phyloP scores from a whole-genome alignment of 1,139 yeast genomes.

The Pichia sp. region DNA sequence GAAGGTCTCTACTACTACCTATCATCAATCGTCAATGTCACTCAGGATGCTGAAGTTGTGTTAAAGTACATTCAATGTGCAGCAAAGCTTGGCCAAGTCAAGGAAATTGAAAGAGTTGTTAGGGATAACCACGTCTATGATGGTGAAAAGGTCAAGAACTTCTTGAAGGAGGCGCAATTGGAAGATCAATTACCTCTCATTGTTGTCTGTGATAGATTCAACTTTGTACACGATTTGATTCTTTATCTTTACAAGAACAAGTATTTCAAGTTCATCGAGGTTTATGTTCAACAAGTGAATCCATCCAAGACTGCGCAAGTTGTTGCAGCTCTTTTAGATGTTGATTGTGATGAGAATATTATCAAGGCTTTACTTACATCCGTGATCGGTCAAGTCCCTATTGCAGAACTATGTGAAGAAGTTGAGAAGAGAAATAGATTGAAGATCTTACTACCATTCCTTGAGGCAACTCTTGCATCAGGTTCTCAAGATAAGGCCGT shows the following conservation, averaged over 20 bases:
- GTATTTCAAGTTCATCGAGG: constrained; percentile 92
- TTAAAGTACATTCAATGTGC: constrained; percentile 96
- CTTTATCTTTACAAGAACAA: constrained; percentile 91
- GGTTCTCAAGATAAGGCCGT: constrained; percentile 92
- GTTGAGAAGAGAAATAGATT: constrained; percentile 95
- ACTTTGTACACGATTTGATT: constrained; percentile 88
- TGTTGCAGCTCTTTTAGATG: constrained; percentile 91
- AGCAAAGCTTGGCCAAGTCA: constrained; percentile 79
- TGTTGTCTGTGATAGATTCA: constrained; percentile 90
- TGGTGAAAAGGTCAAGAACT: constrained; percentile 96
- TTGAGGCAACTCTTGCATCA: constrained; percentile 81
- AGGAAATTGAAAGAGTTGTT: constrained; percentile 93
- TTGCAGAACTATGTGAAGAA: constrained; percentile 81
- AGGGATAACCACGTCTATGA: constrained; percentile 91
- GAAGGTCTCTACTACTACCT: constrained; percentile 95
- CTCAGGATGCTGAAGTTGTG: constrained; percentile 93
- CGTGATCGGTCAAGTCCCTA: constrained; percentile 92
- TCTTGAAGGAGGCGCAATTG: constrained; percentile 85
- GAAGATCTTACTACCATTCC: constrained; percentile 83
- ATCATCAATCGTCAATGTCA: constrained; percentile 86
- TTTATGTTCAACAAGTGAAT: constrained; percentile 94
- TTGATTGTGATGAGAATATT: constrained; percentile 90
- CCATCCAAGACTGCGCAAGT: constrained; percentile 96
- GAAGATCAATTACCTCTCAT: constrained; percentile 96
- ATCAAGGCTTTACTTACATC: constrained; percentile 76